A percentile compares a stretch with the other conserved stretches of the same genome.
Conservation (phyloP, 768 basidiomycete genomes). For the Lyophyllum shimeji region DNA sequence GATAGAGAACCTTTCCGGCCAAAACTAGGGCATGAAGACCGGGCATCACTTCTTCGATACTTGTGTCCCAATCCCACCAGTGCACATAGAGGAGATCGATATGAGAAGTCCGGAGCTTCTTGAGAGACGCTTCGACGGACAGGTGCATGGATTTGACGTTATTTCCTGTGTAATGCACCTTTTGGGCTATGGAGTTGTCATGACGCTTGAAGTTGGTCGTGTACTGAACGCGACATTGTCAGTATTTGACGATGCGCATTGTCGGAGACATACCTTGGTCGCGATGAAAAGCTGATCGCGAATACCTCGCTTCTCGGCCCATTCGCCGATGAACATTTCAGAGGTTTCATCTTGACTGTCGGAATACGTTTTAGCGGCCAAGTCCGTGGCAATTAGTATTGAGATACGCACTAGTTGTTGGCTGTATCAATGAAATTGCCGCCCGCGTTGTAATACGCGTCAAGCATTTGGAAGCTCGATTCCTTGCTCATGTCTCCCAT, state of each 20-base stretch:
- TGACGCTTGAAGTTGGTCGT: constrained; percentile 27
- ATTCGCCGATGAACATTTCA: constrained; percentile 54
- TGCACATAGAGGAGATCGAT: constrained; percentile 49
- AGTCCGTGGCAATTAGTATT: too few relatives aligned
- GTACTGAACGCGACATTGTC: constrained; percentile 22
- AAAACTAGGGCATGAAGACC: constrained; percentile 50
- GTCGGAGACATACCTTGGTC: constrained; percentile 32
- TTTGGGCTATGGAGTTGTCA: constrained; percentile 25
- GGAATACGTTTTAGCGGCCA: too few relatives aligned
- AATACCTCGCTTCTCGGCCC: constrained; percentile 44
- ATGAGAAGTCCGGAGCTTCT: constrained; percentile 44
- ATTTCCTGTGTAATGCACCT: constrained; percentile 48
- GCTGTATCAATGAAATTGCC: constrained; percentile 20
- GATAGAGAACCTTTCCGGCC: constrained; percentile 53
- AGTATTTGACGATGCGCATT: neutral
- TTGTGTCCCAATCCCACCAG: constrained; percentile 53
- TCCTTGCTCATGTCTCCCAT: constrained; percentile 37
- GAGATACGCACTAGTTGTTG: constrained; percentile 12
- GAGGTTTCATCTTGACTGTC: constrained; percentile 53
- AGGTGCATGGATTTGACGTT: constrained; percentile 41
- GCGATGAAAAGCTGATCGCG: constrained; percentile 51
- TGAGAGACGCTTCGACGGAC: constrained; percentile 41
- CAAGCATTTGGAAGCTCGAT: constrained; percentile 17
- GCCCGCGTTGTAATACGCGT: constrained; percentile 13
- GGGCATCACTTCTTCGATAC: constrained; percentile 58